Percentiles rank a stretch among this genome's conserved stretches.
phyloP scores from a whole-genome alignment of 345 rosid genomes.

The Carallia brachiata region DNA sequence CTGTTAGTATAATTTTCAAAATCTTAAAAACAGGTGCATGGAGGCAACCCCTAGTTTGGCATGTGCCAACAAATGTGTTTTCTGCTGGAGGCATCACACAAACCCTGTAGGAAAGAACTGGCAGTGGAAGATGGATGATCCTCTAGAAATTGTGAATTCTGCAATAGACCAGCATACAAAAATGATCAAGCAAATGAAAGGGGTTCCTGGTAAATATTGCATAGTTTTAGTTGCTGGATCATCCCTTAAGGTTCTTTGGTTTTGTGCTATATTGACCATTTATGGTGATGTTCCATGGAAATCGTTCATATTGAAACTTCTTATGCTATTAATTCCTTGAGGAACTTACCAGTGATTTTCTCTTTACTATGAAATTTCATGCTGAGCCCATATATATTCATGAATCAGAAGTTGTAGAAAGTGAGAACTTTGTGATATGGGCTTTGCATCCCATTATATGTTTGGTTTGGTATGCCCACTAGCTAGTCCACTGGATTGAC shows the following conservation, averaged over 20 bases:
- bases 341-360: no score
- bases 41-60: slow-evolving; percentile 98
- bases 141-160: slow-evolving; percentile 70
- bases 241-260: not conserved
- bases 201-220: slow-evolving; percentile 80
- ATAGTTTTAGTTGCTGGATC: not conserved
- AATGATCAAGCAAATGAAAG: slow-evolving; percentile 98
- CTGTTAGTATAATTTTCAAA: not conserved
- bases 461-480: not conserved
- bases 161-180: slow-evolving; percentile 84
- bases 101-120: slow-evolving; percentile 99
- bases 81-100: slow-evolving; percentile 99
- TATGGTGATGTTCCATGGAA: no score
- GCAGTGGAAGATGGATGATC: slow-evolving; percentile 99
- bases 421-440: not conserved
- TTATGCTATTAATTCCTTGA: no score
- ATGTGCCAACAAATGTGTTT: slow-evolving; percentile 98
- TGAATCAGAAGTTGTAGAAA: no score
- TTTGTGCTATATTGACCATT: slow-evolving; percentile 1
- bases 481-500: slow-evolving; percentile 12
- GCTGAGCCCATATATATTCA: no score
- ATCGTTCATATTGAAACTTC: no score
- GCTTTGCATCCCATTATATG: not conserved
- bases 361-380: no score
- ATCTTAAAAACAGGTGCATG: slow-evolving; percentile 65